phyloP scores from a whole-genome alignment of 345 rosid genomes.

The Sapria himalayana region DNA sequence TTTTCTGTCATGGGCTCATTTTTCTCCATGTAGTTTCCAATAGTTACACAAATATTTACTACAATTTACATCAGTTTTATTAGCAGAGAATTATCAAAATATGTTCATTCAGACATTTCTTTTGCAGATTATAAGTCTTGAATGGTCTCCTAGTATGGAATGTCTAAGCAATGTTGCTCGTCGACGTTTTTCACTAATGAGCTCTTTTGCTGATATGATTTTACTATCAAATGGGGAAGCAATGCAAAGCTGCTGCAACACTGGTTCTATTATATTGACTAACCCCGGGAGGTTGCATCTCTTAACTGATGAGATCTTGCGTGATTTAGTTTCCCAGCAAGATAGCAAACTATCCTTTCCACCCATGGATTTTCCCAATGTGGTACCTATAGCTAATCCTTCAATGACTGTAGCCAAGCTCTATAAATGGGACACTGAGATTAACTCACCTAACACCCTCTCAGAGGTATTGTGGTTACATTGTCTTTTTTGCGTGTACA shows the following conservation, averaged over 20 bases:
- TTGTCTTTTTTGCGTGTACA: slow-evolving; percentile 2
- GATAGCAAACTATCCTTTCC: slow-evolving; percentile 21
- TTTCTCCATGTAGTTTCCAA: too few species aligned
- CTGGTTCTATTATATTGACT: slow-evolving; percentile 31
- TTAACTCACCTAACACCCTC: slow-evolving; percentile 21
- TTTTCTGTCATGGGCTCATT: too few species aligned
- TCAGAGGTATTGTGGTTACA: slow-evolving; percentile 31
- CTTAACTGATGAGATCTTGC: slow-evolving; percentile 36
- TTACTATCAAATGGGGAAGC: slow-evolving; percentile 29
- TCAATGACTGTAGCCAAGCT: slow-evolving; percentile 34
- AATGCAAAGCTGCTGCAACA: slow-evolving; percentile 15
- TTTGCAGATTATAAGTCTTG: slow-evolving; percentile 48
- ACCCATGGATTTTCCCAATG: slow-evolving; percentile 29
- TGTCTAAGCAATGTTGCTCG: slow-evolving; percentile 41
- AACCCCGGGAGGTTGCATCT: slow-evolving; percentile 58
- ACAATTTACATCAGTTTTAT: too few species aligned
- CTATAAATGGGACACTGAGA: slow-evolving; percentile 14
- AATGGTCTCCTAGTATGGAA: slow-evolving; percentile 52
- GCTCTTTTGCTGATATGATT: slow-evolving; percentile 74
- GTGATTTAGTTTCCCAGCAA: slow-evolving; percentile 26
- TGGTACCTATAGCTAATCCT: slow-evolving; percentile 45
- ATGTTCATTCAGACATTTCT: too few species aligned
- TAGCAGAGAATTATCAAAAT: too few species aligned
- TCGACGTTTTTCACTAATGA: slow-evolving; percentile 40
- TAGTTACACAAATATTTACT: too few species aligned